These are phyloP conservation scores for Lactarius sp. DNA, from an alignment of 768 basidiomycete species.

Conservation along the genomic window DNA sequence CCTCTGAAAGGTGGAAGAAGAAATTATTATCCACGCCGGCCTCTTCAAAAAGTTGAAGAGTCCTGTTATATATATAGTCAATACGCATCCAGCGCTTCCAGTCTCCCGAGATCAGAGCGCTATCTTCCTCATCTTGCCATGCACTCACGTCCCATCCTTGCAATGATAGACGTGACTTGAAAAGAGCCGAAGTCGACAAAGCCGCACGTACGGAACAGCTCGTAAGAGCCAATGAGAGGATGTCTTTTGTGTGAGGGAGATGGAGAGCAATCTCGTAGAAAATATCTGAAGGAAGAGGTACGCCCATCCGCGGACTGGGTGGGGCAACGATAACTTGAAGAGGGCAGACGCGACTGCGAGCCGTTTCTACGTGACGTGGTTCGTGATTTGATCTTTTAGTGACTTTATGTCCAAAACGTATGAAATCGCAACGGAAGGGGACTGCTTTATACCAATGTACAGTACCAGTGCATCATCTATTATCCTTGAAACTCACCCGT, in stretches of 20 bases:
- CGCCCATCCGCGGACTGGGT: neutral
- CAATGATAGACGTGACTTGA: conserved; percentile 3
- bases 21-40: neutral
- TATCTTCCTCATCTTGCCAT: conserved; percentile 1
- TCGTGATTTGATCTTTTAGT: no score
- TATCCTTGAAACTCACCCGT: no score
- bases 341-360: no score
- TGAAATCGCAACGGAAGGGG: no score
- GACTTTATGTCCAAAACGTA: no score
- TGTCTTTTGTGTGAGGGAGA: conserved; percentile 5
- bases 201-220: neutral
- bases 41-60: neutral
- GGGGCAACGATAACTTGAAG: no score
- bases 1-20: neutral
- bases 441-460: no score
- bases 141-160: conserved; percentile 10
- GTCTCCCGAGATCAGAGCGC: neutral
- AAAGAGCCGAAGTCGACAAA: conserved; percentile 6
- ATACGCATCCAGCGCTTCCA: neutral
- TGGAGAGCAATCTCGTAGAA: conserved; percentile 12
- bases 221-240: conserved; percentile 6
- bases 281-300: neutral
- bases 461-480: no score
- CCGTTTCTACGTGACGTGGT: no score
- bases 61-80: neutral